Evolutionary conservation across 108 stramenopile genomes (phyloP).

Genomic region (Skeletonema tropicum): DNA sequence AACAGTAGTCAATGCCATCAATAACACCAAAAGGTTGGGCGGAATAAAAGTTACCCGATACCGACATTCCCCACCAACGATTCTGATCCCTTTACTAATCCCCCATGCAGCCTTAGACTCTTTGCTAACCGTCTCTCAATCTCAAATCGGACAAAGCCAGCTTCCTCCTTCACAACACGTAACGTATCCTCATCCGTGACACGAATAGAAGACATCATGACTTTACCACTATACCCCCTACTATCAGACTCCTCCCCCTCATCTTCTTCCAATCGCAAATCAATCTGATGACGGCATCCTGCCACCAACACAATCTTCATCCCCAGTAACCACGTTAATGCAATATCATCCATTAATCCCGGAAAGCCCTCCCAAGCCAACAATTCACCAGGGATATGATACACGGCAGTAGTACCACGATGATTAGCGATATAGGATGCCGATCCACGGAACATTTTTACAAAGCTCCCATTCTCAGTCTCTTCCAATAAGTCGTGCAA

Average conservation of each 20-base stretch:
- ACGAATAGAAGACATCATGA: conserved; percentile 68
- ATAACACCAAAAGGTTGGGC: conserved; percentile 87
- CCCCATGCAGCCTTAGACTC: conserved; percentile 70
- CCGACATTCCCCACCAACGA: conserved; percentile 81
- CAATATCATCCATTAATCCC: conserved; percentile 91
- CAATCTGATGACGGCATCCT: conserved; percentile 83
- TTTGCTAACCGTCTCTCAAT: conserved; percentile 91
- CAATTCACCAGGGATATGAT: conserved; percentile 91
- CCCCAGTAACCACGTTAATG: conserved; percentile 90
- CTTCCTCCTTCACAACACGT: conserved; percentile 91
- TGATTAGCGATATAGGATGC: conserved; percentile 96
- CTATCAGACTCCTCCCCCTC: conserved; percentile 14
- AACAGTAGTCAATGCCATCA: conserved; percentile 83
- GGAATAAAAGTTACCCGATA: conserved; percentile 87
- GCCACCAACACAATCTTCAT: conserved; percentile 88
- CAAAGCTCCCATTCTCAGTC: conserved; percentile 58
- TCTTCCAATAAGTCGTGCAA: conserved; percentile 8
- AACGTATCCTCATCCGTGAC: conserved; percentile 86
- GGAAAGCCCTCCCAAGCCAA: conserved; percentile 69
- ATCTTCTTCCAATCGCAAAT: conserved; percentile 57
- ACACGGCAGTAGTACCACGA: conserved; percentile 85
- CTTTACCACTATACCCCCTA: conserved; percentile 40
- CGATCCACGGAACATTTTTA: conserved; percentile 91
- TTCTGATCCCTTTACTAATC: conserved; percentile 43
- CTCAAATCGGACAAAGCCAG: conserved; percentile 94